Base-by-base conservation (phyloP, 768 basidiomycete genomes). In the Tricholoma matsutake region DNA sequence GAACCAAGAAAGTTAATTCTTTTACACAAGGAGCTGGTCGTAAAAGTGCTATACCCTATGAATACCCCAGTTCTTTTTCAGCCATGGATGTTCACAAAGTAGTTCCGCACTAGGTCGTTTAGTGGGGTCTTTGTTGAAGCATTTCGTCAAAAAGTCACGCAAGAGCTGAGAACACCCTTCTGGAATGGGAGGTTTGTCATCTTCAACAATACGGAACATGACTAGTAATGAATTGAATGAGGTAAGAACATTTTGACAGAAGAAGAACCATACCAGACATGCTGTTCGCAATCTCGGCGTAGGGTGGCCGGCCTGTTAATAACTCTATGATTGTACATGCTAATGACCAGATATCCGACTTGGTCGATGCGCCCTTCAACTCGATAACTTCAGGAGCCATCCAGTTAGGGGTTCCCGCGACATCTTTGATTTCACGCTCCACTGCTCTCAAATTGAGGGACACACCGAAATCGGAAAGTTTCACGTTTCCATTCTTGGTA, bases 341-440 rank as follows among this genome's bases (percentile, higher is more conserved):
- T 64, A 99, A 75, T 0, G 94, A 96, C 95, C 95, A 97, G 32
- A 97, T 96, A 71, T 97, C 95, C 28, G 92, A 89, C 67, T 94
- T 94, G 0, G 89, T 81, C n/a, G 92, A 90, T 7, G 96, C 92
- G 3, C 96, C 96, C 72, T 94, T 91, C 58, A 98, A 83, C 71
- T 94, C 89, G 63, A 99, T 98, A 55, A 98, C 92, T 74, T 99
- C 96, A 2, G 96, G 96, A 10, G 96, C 96, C 95, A 99, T 98
- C 96, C 96, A 99, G 69, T 98, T 96, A 13, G 96, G 96, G 9
- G 96, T 99, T 9, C 96, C 96, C 7, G 91, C 89, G 28, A 94
- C 90, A 66, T 91, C 91, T 71, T 91, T 88, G 66, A 86, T 88
- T 69, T 92, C 90, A 25, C 85, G 82, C 67, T 89, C 90, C 83